These are phyloP conservation scores for Botryosphaeria dothidea DNA, from an alignment of 2,329 filamentous ascomycete genomes.

Conservation along the genomic window DNA sequence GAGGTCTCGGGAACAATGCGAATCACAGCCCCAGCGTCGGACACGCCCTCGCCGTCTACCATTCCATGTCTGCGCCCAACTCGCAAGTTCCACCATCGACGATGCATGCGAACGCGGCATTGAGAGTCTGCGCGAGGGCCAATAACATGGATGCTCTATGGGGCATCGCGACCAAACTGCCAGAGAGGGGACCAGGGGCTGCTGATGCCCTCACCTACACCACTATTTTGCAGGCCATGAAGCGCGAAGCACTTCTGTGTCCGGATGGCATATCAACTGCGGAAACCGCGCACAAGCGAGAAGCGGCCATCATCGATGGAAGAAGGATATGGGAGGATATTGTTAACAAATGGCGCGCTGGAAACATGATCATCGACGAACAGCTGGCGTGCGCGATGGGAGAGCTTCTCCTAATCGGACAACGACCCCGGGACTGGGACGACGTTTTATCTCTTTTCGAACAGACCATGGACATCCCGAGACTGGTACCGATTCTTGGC, in stretches of 20 bases:
- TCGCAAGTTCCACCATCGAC: constrained; percentile 69
- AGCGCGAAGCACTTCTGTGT: constrained; percentile 38
- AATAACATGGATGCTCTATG: constrained; percentile 79
- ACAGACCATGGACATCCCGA: constrained; percentile 76
- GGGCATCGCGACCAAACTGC: constrained; percentile 70
- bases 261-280: constrained; percentile 11
- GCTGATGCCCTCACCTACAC: constrained; percentile 77
- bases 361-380: constrained; percentile 73
- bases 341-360: constrained; percentile 71
- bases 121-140: constrained; percentile 76
- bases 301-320: constrained; percentile 62
- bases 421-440: constrained; percentile 62
- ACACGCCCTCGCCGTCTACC: constrained; percentile 75
- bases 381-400: constrained; percentile 80
- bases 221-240: constrained; percentile 77
- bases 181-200: constrained; percentile 61
- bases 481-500: constrained; percentile 41
- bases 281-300: constrained; percentile 31
- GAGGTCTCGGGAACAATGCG: constrained; percentile 66
- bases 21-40: constrained; percentile 60
- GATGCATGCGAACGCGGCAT: constrained; percentile 85
- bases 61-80: constrained; percentile 67
- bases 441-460: constrained; percentile 75
- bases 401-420: constrained; percentile 68
- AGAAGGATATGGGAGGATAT: constrained; percentile 81